Conservation (phyloP, 495 filamentous ascomycete genomes). For the Xylona heveae region DNA sequence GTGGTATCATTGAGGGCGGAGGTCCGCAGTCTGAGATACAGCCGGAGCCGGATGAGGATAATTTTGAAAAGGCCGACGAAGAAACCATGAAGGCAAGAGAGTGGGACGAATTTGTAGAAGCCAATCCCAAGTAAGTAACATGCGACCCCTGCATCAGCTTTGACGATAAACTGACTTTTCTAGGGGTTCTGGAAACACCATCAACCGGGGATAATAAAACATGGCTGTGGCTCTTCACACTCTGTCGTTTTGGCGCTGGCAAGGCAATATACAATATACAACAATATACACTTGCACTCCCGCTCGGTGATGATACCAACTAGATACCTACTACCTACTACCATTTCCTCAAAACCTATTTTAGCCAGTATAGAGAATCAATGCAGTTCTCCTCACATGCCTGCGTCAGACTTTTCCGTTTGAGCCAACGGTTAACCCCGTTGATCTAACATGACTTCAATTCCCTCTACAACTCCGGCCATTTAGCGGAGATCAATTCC, state of each 20-base stretch:
- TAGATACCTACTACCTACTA: too few species aligned
- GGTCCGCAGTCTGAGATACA: slow-evolving; percentile 51
- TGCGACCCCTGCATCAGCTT: neutral
- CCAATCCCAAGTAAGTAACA: slow-evolving; percentile 41
- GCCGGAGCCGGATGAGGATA: slow-evolving; percentile 69
- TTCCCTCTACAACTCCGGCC: slow-evolving; percentile 1
- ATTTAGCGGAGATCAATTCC: neutral
- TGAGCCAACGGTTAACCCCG: too few species aligned
- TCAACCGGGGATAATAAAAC: slow-evolving; percentile 50
- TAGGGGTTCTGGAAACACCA: slow-evolving; percentile 59
- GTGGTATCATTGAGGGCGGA: slow-evolving; percentile 83
- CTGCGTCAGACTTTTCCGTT: too few species aligned
- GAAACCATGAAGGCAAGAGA: slow-evolving; percentile 84
- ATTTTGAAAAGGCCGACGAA: slow-evolving; percentile 60
- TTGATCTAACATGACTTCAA: too few species aligned
- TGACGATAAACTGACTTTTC: neutral
- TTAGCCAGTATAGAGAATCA: too few species aligned
- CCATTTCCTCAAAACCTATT: too few species aligned
- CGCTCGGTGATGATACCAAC: too few species aligned
- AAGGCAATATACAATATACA: too few species aligned
- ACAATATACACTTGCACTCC: too few species aligned
- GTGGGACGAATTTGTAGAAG: slow-evolving; percentile 91
- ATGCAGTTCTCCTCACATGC: too few species aligned
- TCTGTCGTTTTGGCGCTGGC: too few species aligned
- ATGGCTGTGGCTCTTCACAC: too few species aligned